phyloP scores from a whole-genome alignment of 768 basidiomycete species.

The Pisolithus microcarpus region DNA sequence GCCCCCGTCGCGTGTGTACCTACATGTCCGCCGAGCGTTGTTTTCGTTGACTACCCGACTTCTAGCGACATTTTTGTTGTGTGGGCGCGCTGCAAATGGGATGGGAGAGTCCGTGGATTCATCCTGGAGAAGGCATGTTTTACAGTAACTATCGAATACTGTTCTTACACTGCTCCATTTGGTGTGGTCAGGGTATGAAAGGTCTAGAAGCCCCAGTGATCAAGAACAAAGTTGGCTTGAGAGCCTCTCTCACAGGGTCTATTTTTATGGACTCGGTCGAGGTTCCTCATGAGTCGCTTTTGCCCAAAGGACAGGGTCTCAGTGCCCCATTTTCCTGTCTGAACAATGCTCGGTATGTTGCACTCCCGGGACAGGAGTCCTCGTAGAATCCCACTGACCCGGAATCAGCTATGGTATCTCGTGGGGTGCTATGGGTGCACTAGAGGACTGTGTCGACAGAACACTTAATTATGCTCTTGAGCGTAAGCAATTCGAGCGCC shows the following conservation, averaged over 20 bases:
- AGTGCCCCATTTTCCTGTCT: constrained; percentile 87
- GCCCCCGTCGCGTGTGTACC: constrained; percentile 75
- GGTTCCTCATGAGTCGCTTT: constrained; percentile 65
- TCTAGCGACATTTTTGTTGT: constrained; percentile 80
- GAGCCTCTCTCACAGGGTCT: constrained; percentile 77
- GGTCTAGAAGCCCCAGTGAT: constrained; percentile 83
- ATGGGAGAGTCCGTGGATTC: constrained; percentile 84
- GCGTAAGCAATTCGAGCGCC: constrained; percentile 82
- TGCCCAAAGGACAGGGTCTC: constrained; percentile 74
- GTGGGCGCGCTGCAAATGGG: constrained; percentile 96
- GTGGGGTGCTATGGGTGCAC: constrained; percentile 93
- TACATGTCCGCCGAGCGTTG: background rate
- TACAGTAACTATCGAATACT: background rate
- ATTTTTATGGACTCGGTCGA: constrained; percentile 89
- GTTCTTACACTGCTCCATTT: background rate
- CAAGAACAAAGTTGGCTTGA: constrained; percentile 88
- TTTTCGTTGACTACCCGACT: constrained; percentile 7
- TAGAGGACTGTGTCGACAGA: constrained; percentile 81
- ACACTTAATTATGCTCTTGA: constrained; percentile 83
- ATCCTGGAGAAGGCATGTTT: constrained; percentile 72
- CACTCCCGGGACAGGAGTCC: background rate
- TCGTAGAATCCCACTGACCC: background rate
- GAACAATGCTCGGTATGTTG: constrained; percentile 68
- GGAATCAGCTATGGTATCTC: constrained; percentile 70
- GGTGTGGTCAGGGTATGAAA: constrained; percentile 53